Conservation (phyloP, 2,329 filamentous ascomycete genomes). For the Rachicladosporium sp. region DNA sequence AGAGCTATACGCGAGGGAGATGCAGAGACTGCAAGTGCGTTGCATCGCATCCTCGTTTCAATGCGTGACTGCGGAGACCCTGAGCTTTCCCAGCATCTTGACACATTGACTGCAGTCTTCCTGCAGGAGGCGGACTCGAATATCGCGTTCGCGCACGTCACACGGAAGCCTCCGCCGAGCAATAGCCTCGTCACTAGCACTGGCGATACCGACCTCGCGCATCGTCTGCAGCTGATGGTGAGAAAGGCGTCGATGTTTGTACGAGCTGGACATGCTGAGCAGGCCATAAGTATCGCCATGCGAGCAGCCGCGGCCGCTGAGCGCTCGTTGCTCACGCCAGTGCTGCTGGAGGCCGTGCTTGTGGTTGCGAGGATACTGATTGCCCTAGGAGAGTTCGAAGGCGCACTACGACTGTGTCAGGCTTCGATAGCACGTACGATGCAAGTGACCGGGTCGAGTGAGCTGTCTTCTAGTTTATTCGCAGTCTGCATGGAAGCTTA, state of each 20-base stretch:
- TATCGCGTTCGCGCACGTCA: background rate
- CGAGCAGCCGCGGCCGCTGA: slow-evolving; percentile 64
- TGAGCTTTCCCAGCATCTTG: background rate
- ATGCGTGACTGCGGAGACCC: background rate
- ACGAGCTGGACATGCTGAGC: slow-evolving; percentile 54
- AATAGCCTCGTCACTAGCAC: too few species aligned
- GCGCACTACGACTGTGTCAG: slow-evolving; percentile 51
- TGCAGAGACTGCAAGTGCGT: background rate
- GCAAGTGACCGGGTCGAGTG: slow-evolving; percentile 31
- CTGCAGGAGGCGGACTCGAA: too few species aligned
- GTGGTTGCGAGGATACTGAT: slow-evolving; percentile 57
- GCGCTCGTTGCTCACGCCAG: slow-evolving; percentile 53
- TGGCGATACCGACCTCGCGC: slow-evolving; percentile 38
- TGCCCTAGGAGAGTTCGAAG: slow-evolving; percentile 56
- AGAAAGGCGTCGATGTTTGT: slow-evolving; percentile 61
- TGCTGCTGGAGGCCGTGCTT: slow-evolving; percentile 61
- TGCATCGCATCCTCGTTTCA: background rate
- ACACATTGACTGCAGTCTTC: too few species aligned
- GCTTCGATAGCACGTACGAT: slow-evolving; percentile 56
- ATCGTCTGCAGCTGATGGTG: slow-evolving; percentile 59
- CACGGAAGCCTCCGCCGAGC: background rate
- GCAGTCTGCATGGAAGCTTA: too few species aligned
- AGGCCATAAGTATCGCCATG: slow-evolving; percentile 65
- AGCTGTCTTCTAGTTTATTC: too few species aligned
- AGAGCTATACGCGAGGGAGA: background rate